Evolutionary conservation across 2,329 filamentous ascomycete genomes (phyloP), one percentile per base, ranked within the genome.

Genomic region (Iodosphaeria phyllophila): DNA sequence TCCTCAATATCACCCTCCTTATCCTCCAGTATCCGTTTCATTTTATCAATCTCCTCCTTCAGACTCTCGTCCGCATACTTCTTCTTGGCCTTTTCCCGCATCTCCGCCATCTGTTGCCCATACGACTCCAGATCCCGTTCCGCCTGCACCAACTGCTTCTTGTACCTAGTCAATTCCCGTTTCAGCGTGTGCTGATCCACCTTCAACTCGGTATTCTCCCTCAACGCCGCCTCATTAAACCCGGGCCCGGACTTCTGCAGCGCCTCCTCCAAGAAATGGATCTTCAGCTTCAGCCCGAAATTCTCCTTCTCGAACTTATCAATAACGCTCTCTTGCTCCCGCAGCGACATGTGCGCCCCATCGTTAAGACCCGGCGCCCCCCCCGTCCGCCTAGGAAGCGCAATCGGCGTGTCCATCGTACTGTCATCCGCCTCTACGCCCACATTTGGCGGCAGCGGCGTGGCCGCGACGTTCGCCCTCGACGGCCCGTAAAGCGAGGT

Each of bases 261-360:
- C 9, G 80, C 79, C 38, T 95, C 82, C 47, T 98, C 83, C 28
- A 98, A 63, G 46, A 92, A 98, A 48, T 95, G 83, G 26, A 95
- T 92, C 50, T 92, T 93, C 38, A 95, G 64, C 50, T 95, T 95
- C 27, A 98, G 60, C 13, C 82, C 82, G 44, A 95, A 98, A 44
- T 98, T 98, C 44, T 95, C 89, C 56, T 98, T 98, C 44, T 93
- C 83, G 39, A 98, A 86, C 43, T 79, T 79, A 52, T 93, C 80
- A 38, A 98, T 86, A 36, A 89, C 77, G 37, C 82, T 83, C 50
- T 95, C 89, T 48, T 98, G 89, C 44, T 98, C 89, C 32, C 83
- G 74, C 29, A 98, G 52, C 2, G 89, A 92, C 37, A 93, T 63
- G 43, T 91, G 75, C 39, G 93, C 92, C 12, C 83, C 83, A 38